Percentiles rank a stretch among this genome's conserved stretches.
Conservation (phyloP, 306 rosid species). For the Inga laurina region DNA sequence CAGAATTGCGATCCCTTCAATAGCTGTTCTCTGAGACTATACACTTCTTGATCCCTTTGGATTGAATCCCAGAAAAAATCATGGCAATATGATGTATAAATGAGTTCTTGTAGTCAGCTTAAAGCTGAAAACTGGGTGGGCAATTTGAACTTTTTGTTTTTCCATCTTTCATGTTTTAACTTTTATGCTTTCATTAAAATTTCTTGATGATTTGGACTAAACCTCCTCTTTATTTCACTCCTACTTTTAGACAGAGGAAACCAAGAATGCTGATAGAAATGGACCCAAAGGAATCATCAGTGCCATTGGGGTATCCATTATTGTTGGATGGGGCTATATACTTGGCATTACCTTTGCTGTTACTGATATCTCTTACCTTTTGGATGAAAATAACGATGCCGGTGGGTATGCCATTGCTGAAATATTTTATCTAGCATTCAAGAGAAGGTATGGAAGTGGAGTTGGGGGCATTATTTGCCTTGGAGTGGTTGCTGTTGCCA, state of each 20-base stretch:
- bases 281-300: slow-evolving; percentile 98
- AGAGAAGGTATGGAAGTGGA: slow-evolving; percentile 86
- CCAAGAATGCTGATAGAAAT: slow-evolving; percentile 82
- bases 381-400: slow-evolving; percentile 76
- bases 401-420: slow-evolving; percentile 98
- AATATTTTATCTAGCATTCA: slow-evolving; percentile 83
- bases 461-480: slow-evolving; percentile 93
- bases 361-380: slow-evolving; percentile 67
- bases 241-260: slow-evolving; percentile 85
- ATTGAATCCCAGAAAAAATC: not conserved
- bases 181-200: slow-evolving; percentile 25
- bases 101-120: slow-evolving; percentile 14
- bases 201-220: slow-evolving; percentile 32
- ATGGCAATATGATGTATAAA: slow-evolving; percentile 3
- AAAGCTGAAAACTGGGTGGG: not conserved
- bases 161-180: not conserved
- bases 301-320: slow-evolving; percentile 82
- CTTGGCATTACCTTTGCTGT: slow-evolving; percentile 90
- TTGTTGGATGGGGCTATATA: slow-evolving; percentile 91
- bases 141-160: not conserved
- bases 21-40: slow-evolving; percentile 3
- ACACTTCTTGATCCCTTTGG: not conserved
- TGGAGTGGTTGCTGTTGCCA: slow-evolving; percentile 81
- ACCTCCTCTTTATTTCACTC: slow-evolving; percentile 27
- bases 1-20: slow-evolving; percentile 16